Conservation (phyloP, 1,284 basidiomycete genomes). For the Laetiporus sulphureus region DNA sequence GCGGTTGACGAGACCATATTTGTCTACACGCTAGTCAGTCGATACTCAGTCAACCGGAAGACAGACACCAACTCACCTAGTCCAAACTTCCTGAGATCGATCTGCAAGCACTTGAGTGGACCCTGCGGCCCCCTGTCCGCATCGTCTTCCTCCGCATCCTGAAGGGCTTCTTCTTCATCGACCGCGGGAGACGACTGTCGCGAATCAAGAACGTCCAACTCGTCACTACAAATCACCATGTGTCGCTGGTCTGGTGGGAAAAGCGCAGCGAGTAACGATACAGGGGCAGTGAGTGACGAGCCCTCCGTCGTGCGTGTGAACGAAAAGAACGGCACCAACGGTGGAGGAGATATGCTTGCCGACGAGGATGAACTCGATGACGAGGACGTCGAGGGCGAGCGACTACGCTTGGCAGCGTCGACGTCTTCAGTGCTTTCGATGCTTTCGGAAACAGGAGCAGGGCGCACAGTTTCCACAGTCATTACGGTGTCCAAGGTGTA, state of each 20-base stretch:
- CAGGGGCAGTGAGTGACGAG: constrained; percentile 63
- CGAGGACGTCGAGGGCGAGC: constrained; percentile 12
- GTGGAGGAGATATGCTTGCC: constrained; percentile 9
- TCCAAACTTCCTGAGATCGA: constrained; percentile 63
- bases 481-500: not conserved
- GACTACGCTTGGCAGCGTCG: no score
- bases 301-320: constrained; percentile 73
- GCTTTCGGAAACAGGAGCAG: not conserved
- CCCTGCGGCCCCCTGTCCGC: constrained; percentile 31
- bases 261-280: constrained; percentile 50
- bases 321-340: constrained; percentile 59
- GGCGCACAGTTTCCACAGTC: not conserved
- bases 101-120: constrained; percentile 57
- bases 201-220: constrained; percentile 51
- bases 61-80: constrained; percentile 39
- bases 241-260: constrained; percentile 63
- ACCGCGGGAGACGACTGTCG: constrained; percentile 31
- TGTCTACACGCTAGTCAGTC: constrained; percentile 37
- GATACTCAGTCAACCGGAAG: not conserved
- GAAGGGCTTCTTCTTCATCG: constrained; percentile 26
- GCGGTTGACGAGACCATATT: constrained; percentile 69
- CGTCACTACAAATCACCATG: constrained; percentile 66
- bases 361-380: constrained; percentile 11
- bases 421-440: no score
- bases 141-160: constrained; percentile 26